Evolutionary conservation across 208 protist genomes (phyloP).

Genomic region (Vickermania ingenoplastis): DNA sequence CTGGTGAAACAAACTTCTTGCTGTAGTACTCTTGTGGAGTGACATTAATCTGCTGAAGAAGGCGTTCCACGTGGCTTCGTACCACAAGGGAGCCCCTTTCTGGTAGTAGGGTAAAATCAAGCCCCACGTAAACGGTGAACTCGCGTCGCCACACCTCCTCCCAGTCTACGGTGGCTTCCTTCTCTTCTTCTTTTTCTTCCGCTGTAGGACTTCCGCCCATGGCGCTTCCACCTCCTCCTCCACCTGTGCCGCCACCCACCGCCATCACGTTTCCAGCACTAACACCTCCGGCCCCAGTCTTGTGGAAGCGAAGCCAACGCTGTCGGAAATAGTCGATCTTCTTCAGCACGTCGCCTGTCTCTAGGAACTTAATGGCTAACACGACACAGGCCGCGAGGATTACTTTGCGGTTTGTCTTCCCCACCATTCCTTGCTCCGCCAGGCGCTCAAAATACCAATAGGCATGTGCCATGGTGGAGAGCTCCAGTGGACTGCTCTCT

Average conservation of each 20-base stretch:
- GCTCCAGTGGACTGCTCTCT: conserved; percentile 52
- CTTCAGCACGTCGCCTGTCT: conserved; percentile 56
- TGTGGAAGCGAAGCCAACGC: conserved; percentile 46
- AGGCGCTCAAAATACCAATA: conserved; percentile 87
- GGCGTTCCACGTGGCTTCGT: conserved; percentile 55
- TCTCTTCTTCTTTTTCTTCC: conserved; percentile 39
- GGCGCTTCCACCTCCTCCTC: conserved; percentile 1
- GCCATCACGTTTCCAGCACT: not conserved
- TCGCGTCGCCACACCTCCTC: conserved; percentile 51
- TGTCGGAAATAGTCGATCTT: conserved; percentile 67
- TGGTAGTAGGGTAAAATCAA: conserved; percentile 77
- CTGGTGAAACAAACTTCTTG: conserved; percentile 50
- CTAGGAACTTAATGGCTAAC: conserved; percentile 76
- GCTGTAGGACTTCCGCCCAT: not conserved
- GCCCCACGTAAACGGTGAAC: conserved; percentile 72
- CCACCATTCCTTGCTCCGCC: conserved; percentile 67
- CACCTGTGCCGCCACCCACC: conserved; percentile 8
- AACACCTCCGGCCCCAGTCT: conserved; percentile 6
- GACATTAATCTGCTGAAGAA: conserved; percentile 72
- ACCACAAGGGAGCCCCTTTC: conserved; percentile 51
- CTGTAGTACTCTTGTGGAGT: conserved; percentile 78
- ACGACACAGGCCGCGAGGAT: conserved; percentile 58
- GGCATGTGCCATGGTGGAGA: conserved; percentile 64
- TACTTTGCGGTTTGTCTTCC: conserved; percentile 67
- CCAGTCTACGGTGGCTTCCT: conserved; percentile 62